Percentiles rank a stretch among this genome's conserved stretches.
phyloP scores from a whole-genome alignment of 2,329 filamentous ascomycete genomes.

The Aspergillus unguis region DNA sequence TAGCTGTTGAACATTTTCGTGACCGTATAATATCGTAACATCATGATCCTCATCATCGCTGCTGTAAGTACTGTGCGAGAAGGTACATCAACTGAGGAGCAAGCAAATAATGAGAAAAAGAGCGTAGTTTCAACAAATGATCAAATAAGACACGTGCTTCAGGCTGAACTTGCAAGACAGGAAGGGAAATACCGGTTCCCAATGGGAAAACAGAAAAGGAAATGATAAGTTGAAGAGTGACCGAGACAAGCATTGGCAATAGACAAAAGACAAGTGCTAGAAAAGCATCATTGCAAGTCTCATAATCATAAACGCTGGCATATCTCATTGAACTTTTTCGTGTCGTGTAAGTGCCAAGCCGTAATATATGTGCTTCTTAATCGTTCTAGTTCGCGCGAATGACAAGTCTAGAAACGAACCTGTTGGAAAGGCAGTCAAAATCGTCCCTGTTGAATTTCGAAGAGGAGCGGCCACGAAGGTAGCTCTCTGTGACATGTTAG shows the following conservation, averaged over 20 bases:
- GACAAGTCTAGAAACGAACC: conserved; percentile 93
- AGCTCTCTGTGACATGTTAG: conserved; percentile 67
- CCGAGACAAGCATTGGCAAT: conserved; percentile 21
- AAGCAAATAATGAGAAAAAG: conserved; percentile 24
- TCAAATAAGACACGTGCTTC: conserved; percentile 20
- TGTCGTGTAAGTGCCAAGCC: conserved; percentile 24
- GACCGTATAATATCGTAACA: conserved; percentile 41
- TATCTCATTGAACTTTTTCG: conserved; percentile 28
- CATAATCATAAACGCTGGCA: conserved; percentile 27
- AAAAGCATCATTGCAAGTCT: conserved; percentile 18
- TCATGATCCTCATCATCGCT: conserved; percentile 42
- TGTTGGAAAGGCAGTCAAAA: conserved; percentile 94
- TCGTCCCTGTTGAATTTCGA: conserved; percentile 85
- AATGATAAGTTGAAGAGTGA: conserved; percentile 16
- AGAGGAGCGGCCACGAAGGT: conserved; percentile 74
- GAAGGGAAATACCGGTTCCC: conserved; percentile 9
- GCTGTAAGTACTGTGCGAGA: conserved; percentile 36
- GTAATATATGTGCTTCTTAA: conserved; percentile 22
- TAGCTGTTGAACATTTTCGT: conserved; percentile 23
- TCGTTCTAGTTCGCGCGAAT: conserved; percentile 77
- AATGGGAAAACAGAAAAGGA: conserved; percentile 13
- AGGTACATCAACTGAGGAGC: conserved; percentile 37
- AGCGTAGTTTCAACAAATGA: conserved; percentile 29
- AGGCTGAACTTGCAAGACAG: conserved; percentile 15
- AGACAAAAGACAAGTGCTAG: conserved; percentile 23